Evolutionary conservation across 371 early-diverging fungal species (phyloP).

Genomic region (Apophysomyces ossiformis): DNA sequence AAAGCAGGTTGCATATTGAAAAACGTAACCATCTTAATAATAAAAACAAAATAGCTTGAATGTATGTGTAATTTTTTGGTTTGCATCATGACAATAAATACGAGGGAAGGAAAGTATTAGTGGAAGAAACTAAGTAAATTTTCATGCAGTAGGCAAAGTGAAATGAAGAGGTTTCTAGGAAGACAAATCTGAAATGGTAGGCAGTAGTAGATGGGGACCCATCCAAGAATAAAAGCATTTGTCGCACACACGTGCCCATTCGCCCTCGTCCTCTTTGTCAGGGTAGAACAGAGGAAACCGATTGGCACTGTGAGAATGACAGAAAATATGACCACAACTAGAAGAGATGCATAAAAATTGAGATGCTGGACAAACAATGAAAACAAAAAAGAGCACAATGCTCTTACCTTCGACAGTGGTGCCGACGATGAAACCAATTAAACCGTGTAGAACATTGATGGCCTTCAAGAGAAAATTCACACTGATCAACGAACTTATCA

Average conservation of each 20-base stretch:
- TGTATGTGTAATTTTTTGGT: too few species aligned
- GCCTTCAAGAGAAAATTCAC: conserved; percentile 18
- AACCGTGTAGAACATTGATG: conserved; percentile 21
- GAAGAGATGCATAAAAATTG: neutral
- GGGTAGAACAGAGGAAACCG: conserved; percentile 27
- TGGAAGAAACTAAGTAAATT: too few species aligned
- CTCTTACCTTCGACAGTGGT: conserved; percentile 36
- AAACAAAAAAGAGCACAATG: neutral
- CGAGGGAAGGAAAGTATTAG: too few species aligned
- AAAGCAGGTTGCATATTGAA: neutral
- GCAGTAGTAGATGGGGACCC: conserved; percentile 1
- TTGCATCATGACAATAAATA: too few species aligned
- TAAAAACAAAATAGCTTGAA: too few species aligned
- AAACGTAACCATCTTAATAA: too few species aligned
- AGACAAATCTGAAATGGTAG: neutral
- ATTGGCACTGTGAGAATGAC: conserved; percentile 31
- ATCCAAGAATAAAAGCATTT: conserved; percentile 25
- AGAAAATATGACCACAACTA: conserved; percentile 34
- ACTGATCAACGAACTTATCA: conserved; percentile 21
- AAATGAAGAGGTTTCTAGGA: neutral
- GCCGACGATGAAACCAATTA: conserved; percentile 22
- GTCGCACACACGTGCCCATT: conserved; percentile 39
- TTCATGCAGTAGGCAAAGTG: too few species aligned
- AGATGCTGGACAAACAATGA: neutral
- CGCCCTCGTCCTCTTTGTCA: conserved; percentile 15